Evolutionary conservation across 371 early-diverging fungal genomes (phyloP).

Genomic region (Sporodiniella umbellata): DNA sequence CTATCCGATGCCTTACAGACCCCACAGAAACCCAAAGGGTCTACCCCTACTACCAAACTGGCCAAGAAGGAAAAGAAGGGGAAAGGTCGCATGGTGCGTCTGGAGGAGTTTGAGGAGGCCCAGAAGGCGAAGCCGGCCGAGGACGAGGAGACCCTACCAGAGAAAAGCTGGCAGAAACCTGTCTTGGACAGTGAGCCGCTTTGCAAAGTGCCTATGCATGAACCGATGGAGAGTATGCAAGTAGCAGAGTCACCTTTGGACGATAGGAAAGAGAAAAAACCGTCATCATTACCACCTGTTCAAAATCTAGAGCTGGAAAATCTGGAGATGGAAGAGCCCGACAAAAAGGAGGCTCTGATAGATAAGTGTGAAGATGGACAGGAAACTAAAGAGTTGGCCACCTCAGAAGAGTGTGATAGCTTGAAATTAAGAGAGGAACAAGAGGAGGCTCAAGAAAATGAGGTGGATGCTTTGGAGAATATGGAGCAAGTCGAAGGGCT

Average conservation of each 20-base stretch:
- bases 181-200: no score
- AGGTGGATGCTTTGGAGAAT: background rate
- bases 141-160: background rate
- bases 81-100: conserved; percentile 44
- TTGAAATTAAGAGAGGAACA: background rate
- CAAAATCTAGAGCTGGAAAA: no score
- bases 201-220: no score
- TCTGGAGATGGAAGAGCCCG: no score
- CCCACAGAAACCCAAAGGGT: conserved; percentile 45
- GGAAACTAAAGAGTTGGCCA: background rate
- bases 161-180: no score
- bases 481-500: conserved; percentile 7
- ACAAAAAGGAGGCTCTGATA: no score
- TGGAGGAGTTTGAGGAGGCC: conserved; percentile 46
- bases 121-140: conserved; percentile 7
- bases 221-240: no score
- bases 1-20: conserved; percentile 42
- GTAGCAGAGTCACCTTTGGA: background rate
- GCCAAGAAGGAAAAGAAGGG: conserved; percentile 44
- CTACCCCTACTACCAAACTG: conserved; percentile 17
- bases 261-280: no score
- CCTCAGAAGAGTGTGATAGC: background rate
- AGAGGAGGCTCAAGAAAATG: background rate
- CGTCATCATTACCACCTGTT: no score
- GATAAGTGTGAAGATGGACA: background rate